Conservation (phyloP, 805 yeast species). For the Wickerhamomyces ciferrii region DNA sequence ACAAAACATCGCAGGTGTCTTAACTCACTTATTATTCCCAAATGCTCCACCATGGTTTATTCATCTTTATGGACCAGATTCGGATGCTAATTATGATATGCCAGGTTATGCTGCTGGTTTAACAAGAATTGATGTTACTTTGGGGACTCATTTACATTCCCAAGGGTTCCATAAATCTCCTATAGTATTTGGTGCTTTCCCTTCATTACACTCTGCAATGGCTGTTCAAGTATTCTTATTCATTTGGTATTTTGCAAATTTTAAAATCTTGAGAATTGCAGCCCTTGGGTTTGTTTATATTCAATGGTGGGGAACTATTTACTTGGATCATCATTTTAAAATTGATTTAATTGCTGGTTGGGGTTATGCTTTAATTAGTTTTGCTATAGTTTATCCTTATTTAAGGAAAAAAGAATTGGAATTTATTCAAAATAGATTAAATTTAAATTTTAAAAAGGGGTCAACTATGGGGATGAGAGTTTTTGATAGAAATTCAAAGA, state of each 20-base stretch:
- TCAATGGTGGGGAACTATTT: constrained; percentile 77
- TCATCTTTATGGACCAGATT: constrained; percentile 53
- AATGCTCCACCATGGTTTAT: constrained; percentile 77
- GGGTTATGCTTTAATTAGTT: constrained; percentile 42
- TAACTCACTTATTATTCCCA: constrained; percentile 59
- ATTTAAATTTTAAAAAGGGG: constrained; percentile 35
- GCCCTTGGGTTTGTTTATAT: constrained; percentile 40
- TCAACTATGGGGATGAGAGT: constrained; percentile 64
- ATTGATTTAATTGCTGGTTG: constrained; percentile 55
- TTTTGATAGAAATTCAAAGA: constrained; percentile 36
- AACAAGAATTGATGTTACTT: constrained; percentile 55
- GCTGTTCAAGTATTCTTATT: constrained; percentile 41
- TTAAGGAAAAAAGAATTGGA: constrained; percentile 27
- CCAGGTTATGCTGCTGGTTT: constrained; percentile 71
- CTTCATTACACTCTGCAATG: constrained; percentile 62
- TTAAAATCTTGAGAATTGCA: constrained; percentile 20
- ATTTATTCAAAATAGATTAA: constrained; percentile 26
- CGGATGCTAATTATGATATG: constrained; percentile 51
- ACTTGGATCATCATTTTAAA: constrained; percentile 69
- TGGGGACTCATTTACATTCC: constrained; percentile 56
- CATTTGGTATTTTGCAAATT: constrained; percentile 36
- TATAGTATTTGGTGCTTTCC: constrained; percentile 64
- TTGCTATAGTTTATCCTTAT: constrained; percentile 33
- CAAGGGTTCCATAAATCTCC: constrained; percentile 64
- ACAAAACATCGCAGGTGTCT: constrained; percentile 55